phyloP scores from a whole-genome alignment of 208 protist genomes.

The Acanthamoeba triangularis region DNA sequence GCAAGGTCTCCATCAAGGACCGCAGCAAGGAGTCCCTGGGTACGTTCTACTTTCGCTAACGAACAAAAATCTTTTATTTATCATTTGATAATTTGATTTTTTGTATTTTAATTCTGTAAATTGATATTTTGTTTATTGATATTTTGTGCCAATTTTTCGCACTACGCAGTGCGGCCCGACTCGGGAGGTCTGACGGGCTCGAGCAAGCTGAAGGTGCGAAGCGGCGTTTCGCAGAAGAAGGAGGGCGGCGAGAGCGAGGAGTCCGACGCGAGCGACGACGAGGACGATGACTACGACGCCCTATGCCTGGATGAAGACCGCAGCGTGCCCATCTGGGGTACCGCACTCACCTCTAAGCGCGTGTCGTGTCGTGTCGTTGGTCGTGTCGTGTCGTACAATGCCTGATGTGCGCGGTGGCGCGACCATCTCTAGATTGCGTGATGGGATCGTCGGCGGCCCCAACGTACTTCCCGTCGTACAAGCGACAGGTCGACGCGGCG shows the following conservation, averaged over 20 bases:
- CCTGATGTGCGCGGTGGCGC: background rate
- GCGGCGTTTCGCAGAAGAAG: background rate
- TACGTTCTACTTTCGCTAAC: background rate
- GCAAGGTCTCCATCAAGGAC: background rate
- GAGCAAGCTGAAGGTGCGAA: constrained; percentile 19
- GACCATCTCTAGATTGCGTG: constrained; percentile 6
- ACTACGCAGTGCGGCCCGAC: background rate
- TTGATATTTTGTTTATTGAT: too few relatives aligned
- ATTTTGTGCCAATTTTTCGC: background rate
- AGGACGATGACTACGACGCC: constrained; percentile 5
- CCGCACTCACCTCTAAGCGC: background rate
- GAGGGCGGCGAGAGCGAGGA: background rate
- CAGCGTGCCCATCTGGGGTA: constrained; percentile 42
- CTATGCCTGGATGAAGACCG: constrained; percentile 9
- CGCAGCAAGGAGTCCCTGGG: constrained; percentile 42
- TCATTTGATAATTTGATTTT: background rate
- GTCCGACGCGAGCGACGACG: constrained; percentile 30
- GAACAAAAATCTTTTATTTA: too few relatives aligned
- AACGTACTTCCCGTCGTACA: constrained; percentile 70
- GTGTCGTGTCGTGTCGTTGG: background rate
- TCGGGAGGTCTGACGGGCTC: background rate
- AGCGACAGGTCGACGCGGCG: constrained; percentile 42
- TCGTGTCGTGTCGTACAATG: background rate
- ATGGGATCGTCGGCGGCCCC: constrained; percentile 70
- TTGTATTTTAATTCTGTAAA: background rate